Percentiles rank a stretch among this genome's conserved stretches.
Evolutionary conservation across 331 rosid genomes (phyloP).

Genomic region (Arachis monticola): DNA sequence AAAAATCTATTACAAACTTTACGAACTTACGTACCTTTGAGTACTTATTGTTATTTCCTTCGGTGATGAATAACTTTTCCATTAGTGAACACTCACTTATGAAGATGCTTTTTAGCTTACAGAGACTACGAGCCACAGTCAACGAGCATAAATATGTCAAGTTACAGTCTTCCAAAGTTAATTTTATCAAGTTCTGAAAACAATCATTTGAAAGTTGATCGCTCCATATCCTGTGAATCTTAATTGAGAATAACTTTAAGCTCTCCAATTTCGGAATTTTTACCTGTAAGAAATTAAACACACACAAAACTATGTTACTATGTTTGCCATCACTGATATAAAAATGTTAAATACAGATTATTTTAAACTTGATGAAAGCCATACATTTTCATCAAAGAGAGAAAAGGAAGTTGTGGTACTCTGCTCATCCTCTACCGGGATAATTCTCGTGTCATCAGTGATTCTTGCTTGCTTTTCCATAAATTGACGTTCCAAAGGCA

Average conservation of each 20-base stretch:
- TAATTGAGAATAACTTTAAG: conserved; percentile 8
- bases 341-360: too few species aligned
- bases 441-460: too few species aligned
- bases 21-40: neutral
- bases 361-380: too few species aligned
- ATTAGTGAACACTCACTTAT: neutral
- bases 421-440: too few species aligned
- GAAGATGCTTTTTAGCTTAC: neutral
- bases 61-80: neutral
- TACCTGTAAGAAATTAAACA: conserved; percentile 4
- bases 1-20: neutral
- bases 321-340: too few species aligned
- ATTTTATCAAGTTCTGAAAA: conserved; percentile 6
- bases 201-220: neutral
- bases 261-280: conserved; percentile 23
- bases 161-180: neutral
- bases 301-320: too few species aligned
- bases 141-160: conserved; percentile 16
- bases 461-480: too few species aligned
- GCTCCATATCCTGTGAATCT: neutral
- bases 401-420: too few species aligned
- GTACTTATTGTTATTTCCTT: neutral
- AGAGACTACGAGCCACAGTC: conserved; percentile 11
- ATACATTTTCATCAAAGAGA: too few species aligned
- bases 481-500: too few species aligned